Conservation (phyloP, 345 rosid genomes). For the Heritiera fomes region DNA sequence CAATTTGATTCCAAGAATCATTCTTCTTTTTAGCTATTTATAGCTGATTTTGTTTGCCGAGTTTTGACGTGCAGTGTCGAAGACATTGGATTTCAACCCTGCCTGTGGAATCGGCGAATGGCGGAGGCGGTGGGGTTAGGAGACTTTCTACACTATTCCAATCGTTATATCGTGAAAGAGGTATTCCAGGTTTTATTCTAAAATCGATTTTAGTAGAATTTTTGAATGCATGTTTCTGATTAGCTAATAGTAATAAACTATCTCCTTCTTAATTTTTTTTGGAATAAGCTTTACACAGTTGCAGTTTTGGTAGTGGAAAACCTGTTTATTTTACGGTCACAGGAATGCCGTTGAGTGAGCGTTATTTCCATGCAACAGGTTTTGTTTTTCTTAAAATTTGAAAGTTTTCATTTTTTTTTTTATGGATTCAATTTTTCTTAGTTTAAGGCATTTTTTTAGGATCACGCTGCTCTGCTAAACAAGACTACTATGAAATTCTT, state of each 20-base stretch:
- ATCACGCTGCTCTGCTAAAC: conserved; percentile 37
- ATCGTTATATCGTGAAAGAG: conserved; percentile 31
- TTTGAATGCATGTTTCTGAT: neutral
- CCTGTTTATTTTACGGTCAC: conserved; percentile 32
- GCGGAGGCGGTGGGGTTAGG: conserved; percentile 24
- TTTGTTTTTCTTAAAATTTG: neutral
- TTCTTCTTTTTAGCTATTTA: neutral
- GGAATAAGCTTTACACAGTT: conserved; percentile 40
- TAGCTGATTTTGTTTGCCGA: conserved; percentile 9
- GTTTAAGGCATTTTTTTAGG: conserved; percentile 39
- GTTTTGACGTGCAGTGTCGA: conserved; percentile 42
- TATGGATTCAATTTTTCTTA: neutral
- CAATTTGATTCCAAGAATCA: neutral
- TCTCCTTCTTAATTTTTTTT: neutral
- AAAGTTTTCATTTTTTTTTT: neutral
- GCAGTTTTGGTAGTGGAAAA: conserved; percentile 35
- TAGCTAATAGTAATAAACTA: conserved; percentile 2
- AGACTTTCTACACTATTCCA: conserved; percentile 20
- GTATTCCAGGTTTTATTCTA: conserved; percentile 29
- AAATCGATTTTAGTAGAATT: neutral
- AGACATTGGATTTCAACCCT: conserved; percentile 42
- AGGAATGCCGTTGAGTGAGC: conserved; percentile 36
- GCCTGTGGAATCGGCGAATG: conserved; percentile 33
- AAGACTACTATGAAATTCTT: conserved; percentile 68
- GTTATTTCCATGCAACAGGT: conserved; percentile 75